Conservation (phyloP, 73 alveolate genomes). For the Halteria grandinella region DNA sequence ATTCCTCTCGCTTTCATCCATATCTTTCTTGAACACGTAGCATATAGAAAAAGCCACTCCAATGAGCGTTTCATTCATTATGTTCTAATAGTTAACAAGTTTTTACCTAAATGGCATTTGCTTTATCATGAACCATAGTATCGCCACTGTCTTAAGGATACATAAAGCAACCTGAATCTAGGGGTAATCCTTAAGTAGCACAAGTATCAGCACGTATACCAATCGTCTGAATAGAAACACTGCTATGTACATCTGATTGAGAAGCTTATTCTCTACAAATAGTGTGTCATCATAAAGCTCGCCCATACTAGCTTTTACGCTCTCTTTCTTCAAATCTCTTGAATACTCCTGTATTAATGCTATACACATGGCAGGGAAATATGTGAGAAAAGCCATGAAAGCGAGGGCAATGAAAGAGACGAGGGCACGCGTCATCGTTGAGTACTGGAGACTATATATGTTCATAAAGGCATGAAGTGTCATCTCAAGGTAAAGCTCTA, state of each 20-base stretch:
- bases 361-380: background rate
- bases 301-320: background rate
- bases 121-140: background rate
- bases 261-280: background rate
- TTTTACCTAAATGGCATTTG: background rate
- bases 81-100: background rate
- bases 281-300: slow-evolving; percentile 12
- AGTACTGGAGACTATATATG: background rate
- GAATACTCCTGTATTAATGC: background rate
- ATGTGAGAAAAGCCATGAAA: background rate
- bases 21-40: background rate
- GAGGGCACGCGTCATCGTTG: background rate
- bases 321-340: background rate
- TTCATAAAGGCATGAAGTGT: slow-evolving; percentile 16
- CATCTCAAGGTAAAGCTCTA: slow-evolving; percentile 29
- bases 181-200: slow-evolving; percentile 5
- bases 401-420: background rate
- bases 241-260: slow-evolving; percentile 2
- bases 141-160: slow-evolving; percentile 1
- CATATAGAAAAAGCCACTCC: slow-evolving; percentile 37
- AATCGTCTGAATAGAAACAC: slow-evolving; percentile 18
- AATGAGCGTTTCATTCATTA: slow-evolving; percentile 23
- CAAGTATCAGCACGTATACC: background rate
- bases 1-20: background rate
- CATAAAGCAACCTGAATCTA: background rate